Evolutionary conservation across 2,329 filamentous ascomycete species (phyloP).

Genomic region (Microsporum ferrugineum): DNA sequence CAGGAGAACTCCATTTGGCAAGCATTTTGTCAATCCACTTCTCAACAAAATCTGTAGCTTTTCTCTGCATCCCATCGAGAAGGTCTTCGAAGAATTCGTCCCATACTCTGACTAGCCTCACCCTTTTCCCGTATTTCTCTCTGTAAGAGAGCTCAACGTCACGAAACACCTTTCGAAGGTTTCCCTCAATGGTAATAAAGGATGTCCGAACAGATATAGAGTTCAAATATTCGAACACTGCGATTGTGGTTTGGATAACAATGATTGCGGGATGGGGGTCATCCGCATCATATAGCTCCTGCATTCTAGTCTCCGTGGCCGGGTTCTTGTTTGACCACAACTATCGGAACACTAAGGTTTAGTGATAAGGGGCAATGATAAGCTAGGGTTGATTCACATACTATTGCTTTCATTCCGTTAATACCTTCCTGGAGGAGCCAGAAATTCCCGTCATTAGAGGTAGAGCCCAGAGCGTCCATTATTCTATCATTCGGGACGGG

Average conservation of each 20-base stretch:
- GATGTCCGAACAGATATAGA: neutral
- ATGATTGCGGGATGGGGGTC: neutral
- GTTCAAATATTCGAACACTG: neutral
- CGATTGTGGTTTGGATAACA: neutral
- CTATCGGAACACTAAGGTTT: no score
- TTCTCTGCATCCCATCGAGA: neutral
- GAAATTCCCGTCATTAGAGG: neutral
- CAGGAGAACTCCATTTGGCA: neutral
- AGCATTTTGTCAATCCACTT: neutral
- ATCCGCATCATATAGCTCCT: neutral
- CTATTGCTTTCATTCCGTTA: neutral
- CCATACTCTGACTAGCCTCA: no score
- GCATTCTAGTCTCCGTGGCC: neutral
- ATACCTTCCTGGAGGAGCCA: neutral
- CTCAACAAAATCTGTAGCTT: no score
- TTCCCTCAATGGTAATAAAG: neutral
- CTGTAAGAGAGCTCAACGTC: no score
- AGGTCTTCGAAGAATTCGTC: no score
- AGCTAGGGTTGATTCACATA: neutral
- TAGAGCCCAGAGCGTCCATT: slow-evolving; percentile 4
- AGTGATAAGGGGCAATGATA: neutral
- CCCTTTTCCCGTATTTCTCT: no score
- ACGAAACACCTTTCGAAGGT: no score
- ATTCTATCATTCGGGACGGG: neutral
- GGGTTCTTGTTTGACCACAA: neutral